These are phyloP conservation scores for Crepidotus sp. DNA, from an alignment of 1,284 basidiomycete genomes.

Conservation along the genomic window DNA sequence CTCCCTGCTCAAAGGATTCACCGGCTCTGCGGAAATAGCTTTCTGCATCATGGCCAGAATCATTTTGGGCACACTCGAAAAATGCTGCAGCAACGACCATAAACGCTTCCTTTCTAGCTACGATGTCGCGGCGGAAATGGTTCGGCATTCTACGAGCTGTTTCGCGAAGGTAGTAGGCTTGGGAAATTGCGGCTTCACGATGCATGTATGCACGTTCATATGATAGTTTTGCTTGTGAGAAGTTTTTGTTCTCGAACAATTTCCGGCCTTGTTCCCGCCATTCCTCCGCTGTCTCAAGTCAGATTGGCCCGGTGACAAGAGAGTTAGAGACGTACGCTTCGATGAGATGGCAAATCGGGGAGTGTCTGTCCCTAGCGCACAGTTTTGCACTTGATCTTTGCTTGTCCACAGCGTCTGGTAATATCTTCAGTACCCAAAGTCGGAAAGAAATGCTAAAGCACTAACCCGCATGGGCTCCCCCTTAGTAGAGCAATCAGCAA, in stretches of 20 bases:
- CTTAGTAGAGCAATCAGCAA: slow-evolving; percentile 51
- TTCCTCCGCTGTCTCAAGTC: slow-evolving; percentile 29
- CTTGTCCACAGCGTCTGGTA: slow-evolving; percentile 43
- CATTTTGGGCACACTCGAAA: slow-evolving; percentile 21
- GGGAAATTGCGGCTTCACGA: slow-evolving; percentile 36
- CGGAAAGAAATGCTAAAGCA: too few species aligned
- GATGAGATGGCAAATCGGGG: slow-evolving; percentile 44
- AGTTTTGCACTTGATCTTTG: slow-evolving; percentile 34
- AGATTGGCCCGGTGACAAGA: background rate
- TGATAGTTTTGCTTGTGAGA: slow-evolving; percentile 51
- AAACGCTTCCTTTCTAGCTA: slow-evolving; percentile 9
- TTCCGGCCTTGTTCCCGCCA: slow-evolving; percentile 48
- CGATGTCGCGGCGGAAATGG: slow-evolving; percentile 19
- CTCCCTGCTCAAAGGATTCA: slow-evolving; percentile 8
- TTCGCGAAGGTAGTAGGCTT: slow-evolving; percentile 30
- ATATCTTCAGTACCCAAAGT: background rate
- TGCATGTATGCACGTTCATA: slow-evolving; percentile 46
- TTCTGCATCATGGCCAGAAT: background rate
- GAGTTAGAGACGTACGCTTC: slow-evolving; percentile 2
- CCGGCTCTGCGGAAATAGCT: slow-evolving; percentile 8
- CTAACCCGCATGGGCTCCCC: slow-evolving; percentile 50
- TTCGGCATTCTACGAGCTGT: slow-evolving; percentile 23
- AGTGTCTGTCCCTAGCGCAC: slow-evolving; percentile 34
- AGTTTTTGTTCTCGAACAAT: slow-evolving; percentile 48
- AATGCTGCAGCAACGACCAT: slow-evolving; percentile 42